Conservation (phyloP, 805 yeast genomes). For the Candida koratica region DNA sequence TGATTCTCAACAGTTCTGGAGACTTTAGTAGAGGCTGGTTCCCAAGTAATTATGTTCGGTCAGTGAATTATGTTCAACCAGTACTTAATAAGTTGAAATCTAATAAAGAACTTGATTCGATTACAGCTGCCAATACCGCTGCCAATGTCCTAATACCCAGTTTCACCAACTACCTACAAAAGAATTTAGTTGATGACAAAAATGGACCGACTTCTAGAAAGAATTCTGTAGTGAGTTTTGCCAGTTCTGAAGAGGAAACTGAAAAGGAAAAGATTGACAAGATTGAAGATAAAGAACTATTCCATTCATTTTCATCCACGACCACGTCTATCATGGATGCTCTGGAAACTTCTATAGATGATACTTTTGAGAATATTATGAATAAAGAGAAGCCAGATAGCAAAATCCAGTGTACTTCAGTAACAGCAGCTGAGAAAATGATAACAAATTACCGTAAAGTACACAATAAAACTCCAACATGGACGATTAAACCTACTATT, state of each 20-base stretch:
- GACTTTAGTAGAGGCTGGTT: slow-evolving; percentile 75
- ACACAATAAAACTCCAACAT: slow-evolving; percentile 28
- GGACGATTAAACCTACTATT: slow-evolving; percentile 61
- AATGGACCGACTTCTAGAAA: slow-evolving; percentile 38
- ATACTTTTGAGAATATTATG: slow-evolving; percentile 2
- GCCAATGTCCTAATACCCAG: slow-evolving; percentile 44
- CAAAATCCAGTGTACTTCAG: slow-evolving; percentile 9
- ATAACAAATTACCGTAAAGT: slow-evolving; percentile 21
- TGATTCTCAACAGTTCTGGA: slow-evolving; percentile 33
- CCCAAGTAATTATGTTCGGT: slow-evolving; percentile 60
- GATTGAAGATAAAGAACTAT: slow-evolving; percentile 1
- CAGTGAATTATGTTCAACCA: slow-evolving; percentile 42
- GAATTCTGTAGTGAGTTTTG: slow-evolving; percentile 49
- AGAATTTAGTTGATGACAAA: slow-evolving; percentile 31
- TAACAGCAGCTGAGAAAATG: slow-evolving; percentile 29
- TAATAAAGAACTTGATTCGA: slow-evolving; percentile 39
- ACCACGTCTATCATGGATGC: slow-evolving; percentile 7
- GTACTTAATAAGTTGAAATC: slow-evolving; percentile 34
- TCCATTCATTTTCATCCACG: slow-evolving; percentile 10
- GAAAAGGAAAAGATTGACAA: slow-evolving; percentile 1
- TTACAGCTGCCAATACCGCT: slow-evolving; percentile 45
- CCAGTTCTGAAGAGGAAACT: slow-evolving; percentile 32
- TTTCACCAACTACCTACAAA: slow-evolving; percentile 35
- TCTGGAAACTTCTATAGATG: slow-evolving; percentile 2
- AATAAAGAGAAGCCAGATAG: neutral